Evolutionary conservation across 2,329 filamentous ascomycete genomes (phyloP).

Genomic region (Aspergillus sp.): DNA sequence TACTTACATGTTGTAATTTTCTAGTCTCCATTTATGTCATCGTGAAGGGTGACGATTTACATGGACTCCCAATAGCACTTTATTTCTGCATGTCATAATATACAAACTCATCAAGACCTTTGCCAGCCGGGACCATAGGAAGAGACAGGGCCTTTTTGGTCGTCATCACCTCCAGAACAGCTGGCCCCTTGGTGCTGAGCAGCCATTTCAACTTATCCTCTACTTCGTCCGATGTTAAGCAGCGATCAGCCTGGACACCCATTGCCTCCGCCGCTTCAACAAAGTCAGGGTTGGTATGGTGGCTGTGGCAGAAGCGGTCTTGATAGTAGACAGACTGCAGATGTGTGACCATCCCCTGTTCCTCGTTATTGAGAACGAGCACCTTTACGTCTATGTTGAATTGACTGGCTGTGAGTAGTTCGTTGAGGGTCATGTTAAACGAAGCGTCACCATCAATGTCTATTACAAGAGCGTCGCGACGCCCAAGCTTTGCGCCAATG

Average conservation of each 20-base stretch:
- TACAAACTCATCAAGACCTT: constrained; percentile 79
- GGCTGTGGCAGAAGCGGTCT: constrained; percentile 86
- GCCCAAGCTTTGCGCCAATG: constrained; percentile 89
- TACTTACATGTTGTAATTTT: too few species aligned
- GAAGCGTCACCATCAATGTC: constrained; percentile 99
- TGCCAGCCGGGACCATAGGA: constrained; percentile 92
- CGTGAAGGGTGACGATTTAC: too few species aligned
- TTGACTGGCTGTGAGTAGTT: constrained; percentile 87
- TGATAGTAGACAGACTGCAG: constrained; percentile 99
- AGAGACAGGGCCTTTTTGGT: constrained; percentile 78
- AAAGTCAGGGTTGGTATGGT: constrained; percentile 94
- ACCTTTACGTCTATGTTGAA: constrained; percentile 97
- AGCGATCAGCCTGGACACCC: constrained; percentile 74
- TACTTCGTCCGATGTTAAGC: constrained; percentile 73
- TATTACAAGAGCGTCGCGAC: constrained; percentile 79
- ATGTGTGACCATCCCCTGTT: constrained; percentile 98
- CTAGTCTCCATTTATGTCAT: too few species aligned
- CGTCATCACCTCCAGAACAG: constrained; percentile 85
- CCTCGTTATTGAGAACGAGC: constrained; percentile 92
- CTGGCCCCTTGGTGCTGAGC: constrained; percentile 82
- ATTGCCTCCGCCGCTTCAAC: constrained; percentile 91
- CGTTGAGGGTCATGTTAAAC: constrained; percentile 97
- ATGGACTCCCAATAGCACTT: too few species aligned
- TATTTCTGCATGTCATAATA: too few species aligned
- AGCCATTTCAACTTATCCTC: constrained; percentile 81